A percentile compares a stretch with the other conserved stretches of the same genome.
phyloP scores from a whole-genome alignment of 2,329 filamentous ascomycete species.

The Pezicula neosporulosa region DNA sequence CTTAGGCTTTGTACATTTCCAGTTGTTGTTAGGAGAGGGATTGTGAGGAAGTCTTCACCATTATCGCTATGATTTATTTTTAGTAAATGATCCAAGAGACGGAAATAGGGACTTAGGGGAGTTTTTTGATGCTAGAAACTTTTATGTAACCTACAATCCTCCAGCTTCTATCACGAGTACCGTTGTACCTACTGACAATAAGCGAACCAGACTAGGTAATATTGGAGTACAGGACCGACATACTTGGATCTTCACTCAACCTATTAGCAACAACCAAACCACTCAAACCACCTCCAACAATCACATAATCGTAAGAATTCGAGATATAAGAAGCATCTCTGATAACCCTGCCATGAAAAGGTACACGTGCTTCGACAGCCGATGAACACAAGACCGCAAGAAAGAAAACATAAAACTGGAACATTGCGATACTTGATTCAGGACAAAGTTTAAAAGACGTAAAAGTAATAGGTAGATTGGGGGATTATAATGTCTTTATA shows the following conservation, averaged over 20 bases:
- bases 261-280: slow-evolving; percentile 39
- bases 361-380: neutral
- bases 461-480: too few species aligned
- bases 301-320: slow-evolving; percentile 29
- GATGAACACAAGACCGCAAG: neutral
- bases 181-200: slow-evolving; percentile 1
- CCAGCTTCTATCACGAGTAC: slow-evolving; percentile 8
- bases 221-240: neutral
- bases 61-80: neutral
- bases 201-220: neutral
- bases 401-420: too few species aligned
- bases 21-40: slow-evolving; percentile 2
- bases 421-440: too few species aligned
- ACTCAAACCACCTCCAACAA: slow-evolving; percentile 42
- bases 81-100: neutral
- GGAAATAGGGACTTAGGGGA: neutral
- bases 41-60: slow-evolving; percentile 7
- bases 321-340: neutral
- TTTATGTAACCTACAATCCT: neutral
- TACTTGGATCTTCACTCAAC: slow-evolving; percentile 32
- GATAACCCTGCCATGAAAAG: neutral
- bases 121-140: neutral
- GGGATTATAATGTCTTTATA: too few species aligned
- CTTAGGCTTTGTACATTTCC: slow-evolving; percentile 2
- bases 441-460: too few species aligned